These are phyloP conservation scores for Penstemon davidsonii DNA, from an alignment of 257 asterid species.

Conservation along the genomic window DNA sequence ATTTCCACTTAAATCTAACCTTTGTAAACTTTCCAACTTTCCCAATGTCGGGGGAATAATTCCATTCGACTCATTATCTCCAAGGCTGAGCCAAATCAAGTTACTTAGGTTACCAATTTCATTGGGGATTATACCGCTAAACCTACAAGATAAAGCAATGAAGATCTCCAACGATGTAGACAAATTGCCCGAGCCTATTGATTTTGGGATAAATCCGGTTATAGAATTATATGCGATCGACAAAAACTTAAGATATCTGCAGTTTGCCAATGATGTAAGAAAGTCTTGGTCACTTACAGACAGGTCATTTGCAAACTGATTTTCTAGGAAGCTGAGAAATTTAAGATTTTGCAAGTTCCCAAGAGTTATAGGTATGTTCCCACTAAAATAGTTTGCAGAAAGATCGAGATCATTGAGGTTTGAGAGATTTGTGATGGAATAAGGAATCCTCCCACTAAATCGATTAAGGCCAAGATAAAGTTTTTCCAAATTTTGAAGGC, in stretches of 20 bases:
- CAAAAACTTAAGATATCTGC: neutral
- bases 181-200: conserved; percentile 10
- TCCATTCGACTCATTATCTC: conserved; percentile 9
- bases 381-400: conserved; percentile 16
- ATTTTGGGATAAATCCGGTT: conserved; percentile 22
- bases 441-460: conserved; percentile 17
- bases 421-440: conserved; percentile 22
- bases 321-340: conserved; percentile 1
- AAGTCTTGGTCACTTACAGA: conserved; percentile 10
- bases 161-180: conserved; percentile 14
- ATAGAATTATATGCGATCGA: conserved; percentile 8
- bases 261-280: conserved; percentile 17
- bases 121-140: conserved; percentile 23
- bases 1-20: neutral
- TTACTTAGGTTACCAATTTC: conserved; percentile 24
- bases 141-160: neutral
- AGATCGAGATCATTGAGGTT: neutral
- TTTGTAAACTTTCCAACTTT: conserved; percentile 16
- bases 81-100: conserved; percentile 5
- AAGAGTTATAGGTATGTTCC: conserved; percentile 17
- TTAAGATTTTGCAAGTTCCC: conserved; percentile 14
- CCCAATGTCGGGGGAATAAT: conserved; percentile 21
- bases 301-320: conserved; percentile 17
- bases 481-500: conserved; percentile 16
- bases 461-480: neutral